phyloP scores from a whole-genome alignment of 495 filamentous ascomycete species.

The Tuber magnatum region DNA sequence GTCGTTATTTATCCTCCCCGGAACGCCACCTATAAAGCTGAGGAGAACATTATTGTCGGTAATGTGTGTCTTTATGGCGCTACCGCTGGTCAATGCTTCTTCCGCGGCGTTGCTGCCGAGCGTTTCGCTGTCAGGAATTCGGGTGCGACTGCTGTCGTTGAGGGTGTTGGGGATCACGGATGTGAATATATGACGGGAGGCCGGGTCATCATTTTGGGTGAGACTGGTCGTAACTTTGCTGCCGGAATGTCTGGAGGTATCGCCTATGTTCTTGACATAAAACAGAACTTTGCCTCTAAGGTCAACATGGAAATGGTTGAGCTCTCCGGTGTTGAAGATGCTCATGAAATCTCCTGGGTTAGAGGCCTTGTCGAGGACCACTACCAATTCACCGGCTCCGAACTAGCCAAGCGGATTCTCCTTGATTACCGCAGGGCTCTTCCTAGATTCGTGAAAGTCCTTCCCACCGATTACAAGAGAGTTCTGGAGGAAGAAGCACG shows the following conservation, averaged over 20 bases:
- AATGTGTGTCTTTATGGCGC: conserved; percentile 98
- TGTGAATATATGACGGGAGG: conserved; percentile 99
- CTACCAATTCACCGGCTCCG: conserved; percentile 97
- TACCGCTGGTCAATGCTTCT: conserved; percentile 88
- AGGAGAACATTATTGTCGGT: conserved; percentile 94
- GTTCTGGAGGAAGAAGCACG: conserved; percentile 78
- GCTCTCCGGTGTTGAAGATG: conserved; percentile 77
- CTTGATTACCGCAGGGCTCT: conserved; percentile 96
- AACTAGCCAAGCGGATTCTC: conserved; percentile 87
- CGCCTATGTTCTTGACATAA: conserved; percentile 90
- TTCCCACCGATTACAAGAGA: conserved; percentile 96
- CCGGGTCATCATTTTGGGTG: conserved; percentile 79
- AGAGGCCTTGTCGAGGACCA: conserved; percentile 95
- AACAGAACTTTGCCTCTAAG: conserved; percentile 86
- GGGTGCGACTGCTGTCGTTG: conserved; percentile 90
- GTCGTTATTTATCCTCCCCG: conserved; percentile 95
- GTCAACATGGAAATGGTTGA: conserved; percentile 99
- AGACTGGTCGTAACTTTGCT: conserved; percentile 97
- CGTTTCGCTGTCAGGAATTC: conserved; percentile 98
- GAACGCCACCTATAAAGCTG: conserved; percentile 87
- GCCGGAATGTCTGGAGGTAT: conserved; percentile 99
- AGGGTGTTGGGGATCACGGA: conserved; percentile 95
- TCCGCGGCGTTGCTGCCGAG: conserved; percentile 95
- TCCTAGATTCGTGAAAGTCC: conserved; percentile 84
- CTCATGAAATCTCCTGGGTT: conserved; percentile 84